Conservation (phyloP, 2,329 filamentous ascomycete species). For the Ramichloridium luteum region DNA sequence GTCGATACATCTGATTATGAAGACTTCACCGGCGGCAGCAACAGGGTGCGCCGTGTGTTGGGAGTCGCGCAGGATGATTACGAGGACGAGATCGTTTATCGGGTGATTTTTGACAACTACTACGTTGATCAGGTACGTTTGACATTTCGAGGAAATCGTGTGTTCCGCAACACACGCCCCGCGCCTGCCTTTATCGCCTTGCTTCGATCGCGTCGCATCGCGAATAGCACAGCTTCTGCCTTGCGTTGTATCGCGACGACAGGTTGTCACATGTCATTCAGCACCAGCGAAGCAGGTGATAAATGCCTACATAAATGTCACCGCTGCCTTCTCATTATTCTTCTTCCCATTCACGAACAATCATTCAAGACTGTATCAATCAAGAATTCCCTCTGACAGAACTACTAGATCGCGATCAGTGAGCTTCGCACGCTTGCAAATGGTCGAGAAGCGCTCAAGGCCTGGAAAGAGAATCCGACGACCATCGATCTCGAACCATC, state of each 20-base stretch:
- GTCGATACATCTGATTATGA: constrained; percentile 14
- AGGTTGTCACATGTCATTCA: too few relatives aligned
- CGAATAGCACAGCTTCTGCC: too few relatives aligned
- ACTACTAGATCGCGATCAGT: constrained; percentile 34
- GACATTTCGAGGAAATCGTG: background rate
- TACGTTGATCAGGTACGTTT: constrained; percentile 30
- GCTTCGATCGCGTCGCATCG: too few relatives aligned
- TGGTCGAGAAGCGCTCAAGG: constrained; percentile 34
- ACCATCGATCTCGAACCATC: too few relatives aligned
- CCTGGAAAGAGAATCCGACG: constrained; percentile 23
- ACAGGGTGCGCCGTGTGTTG: constrained; percentile 29
- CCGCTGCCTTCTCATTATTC: background rate
- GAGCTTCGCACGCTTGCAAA: constrained; percentile 34
- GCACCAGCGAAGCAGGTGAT: too few relatives aligned
- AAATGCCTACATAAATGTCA: background rate
- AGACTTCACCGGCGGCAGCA: constrained; percentile 18
- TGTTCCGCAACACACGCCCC: background rate
- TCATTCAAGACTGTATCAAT: constrained; percentile 1
- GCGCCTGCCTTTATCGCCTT: background rate
- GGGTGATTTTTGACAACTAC: constrained; percentile 32
- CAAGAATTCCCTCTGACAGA: constrained; percentile 1
- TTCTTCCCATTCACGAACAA: background rate
- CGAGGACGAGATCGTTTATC: constrained; percentile 26
- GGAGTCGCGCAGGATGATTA: constrained; percentile 24
- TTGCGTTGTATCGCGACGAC: too few relatives aligned